Percentiles rank a stretch among this genome's conserved stretches.
Evolutionary conservation across 1,284 basidiomycete species (phyloP).

Genomic region (Moesziomyces globuligerus): DNA sequence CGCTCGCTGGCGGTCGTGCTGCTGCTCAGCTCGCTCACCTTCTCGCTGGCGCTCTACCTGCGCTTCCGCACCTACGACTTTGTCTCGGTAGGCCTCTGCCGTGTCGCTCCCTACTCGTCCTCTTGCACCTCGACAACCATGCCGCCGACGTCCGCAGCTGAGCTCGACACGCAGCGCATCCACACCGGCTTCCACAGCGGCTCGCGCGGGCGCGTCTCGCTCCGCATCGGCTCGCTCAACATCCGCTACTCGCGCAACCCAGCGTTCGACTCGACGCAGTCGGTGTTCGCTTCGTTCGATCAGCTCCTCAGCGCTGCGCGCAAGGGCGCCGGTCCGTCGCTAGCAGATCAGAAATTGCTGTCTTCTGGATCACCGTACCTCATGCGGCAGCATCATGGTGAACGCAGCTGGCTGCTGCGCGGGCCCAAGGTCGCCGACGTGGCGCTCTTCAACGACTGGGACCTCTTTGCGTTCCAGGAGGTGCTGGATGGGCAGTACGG

Average conservation of each 20-base stretch:
- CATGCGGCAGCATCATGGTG: slow-evolving; percentile 34
- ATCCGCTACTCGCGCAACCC: slow-evolving; percentile 43
- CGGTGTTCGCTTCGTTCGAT: slow-evolving; percentile 7
- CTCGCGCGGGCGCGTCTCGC: slow-evolving; percentile 10
- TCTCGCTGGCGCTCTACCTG: slow-evolving; percentile 22
- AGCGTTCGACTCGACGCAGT: slow-evolving; percentile 16
- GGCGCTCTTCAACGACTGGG: slow-evolving; percentile 46
- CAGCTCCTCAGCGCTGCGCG: slow-evolving; percentile 11
- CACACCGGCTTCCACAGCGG: not conserved
- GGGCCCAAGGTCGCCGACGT: slow-evolving; percentile 44
- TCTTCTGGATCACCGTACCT: slow-evolving; percentile 17
- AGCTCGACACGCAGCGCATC: slow-evolving; percentile 5
- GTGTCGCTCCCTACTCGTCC: slow-evolving; percentile 15
- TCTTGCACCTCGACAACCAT: slow-evolving; percentile 13
- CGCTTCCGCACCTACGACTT: slow-evolving; percentile 34
- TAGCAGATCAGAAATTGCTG: not conserved
- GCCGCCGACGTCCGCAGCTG: slow-evolving; percentile 1
- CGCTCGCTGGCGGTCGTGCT: slow-evolving; percentile 12
- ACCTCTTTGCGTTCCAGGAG: slow-evolving; percentile 54
- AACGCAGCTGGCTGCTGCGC: slow-evolving; percentile 38
- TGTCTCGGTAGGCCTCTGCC: slow-evolving; percentile 28
- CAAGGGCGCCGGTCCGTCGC: not conserved
- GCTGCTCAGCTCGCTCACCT: slow-evolving; percentile 10
- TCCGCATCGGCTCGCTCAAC: slow-evolving; percentile 43
- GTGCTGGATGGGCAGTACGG: slow-evolving; percentile 44